Conservation (phyloP, 192 early-diverging fungal genomes). For the Jimgerdemannia lactiflua region DNA sequence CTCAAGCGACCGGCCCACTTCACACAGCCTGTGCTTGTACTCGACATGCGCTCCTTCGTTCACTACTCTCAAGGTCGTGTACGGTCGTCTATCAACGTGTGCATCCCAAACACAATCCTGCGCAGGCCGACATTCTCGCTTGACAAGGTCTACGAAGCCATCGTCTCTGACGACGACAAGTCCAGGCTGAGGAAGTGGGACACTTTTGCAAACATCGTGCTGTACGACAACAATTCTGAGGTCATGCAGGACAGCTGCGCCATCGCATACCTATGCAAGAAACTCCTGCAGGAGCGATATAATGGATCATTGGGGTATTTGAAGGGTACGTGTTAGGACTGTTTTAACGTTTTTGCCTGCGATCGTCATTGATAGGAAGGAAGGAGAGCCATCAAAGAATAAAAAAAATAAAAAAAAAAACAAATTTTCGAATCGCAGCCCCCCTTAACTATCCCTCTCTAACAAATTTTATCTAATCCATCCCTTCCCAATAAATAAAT, state of each 20-base stretch:
- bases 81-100: conserved; percentile 59
- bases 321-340: conserved; percentile 30
- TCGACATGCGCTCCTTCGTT: conserved; percentile 70
- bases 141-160: conserved; percentile 57
- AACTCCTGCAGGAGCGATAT: conserved; percentile 55
- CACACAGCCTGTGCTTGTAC: conserved; percentile 7
- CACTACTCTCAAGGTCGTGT: conserved; percentile 53
- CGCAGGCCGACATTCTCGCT: conserved; percentile 61
- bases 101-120: conserved; percentile 70
- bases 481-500: neutral
- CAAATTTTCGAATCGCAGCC: too few species aligned
- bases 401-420: too few species aligned
- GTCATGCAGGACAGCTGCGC: conserved; percentile 42
- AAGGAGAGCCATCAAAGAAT: too few species aligned
- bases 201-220: conserved; percentile 53
- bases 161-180: conserved; percentile 50
- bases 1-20: too few species aligned
- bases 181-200: conserved; percentile 51
- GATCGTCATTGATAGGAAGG: neutral
- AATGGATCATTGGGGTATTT: conserved; percentile 41
- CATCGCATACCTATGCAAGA: conserved; percentile 54
- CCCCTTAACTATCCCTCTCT: too few species aligned
- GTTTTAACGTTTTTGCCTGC: neutral
- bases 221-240: conserved; percentile 64
- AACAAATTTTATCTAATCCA: too few species aligned